These are phyloP conservation scores for Asterella californica DNA, from an alignment of 225 moss, liverwort and hornwort genomes.

Conservation along the genomic window DNA sequence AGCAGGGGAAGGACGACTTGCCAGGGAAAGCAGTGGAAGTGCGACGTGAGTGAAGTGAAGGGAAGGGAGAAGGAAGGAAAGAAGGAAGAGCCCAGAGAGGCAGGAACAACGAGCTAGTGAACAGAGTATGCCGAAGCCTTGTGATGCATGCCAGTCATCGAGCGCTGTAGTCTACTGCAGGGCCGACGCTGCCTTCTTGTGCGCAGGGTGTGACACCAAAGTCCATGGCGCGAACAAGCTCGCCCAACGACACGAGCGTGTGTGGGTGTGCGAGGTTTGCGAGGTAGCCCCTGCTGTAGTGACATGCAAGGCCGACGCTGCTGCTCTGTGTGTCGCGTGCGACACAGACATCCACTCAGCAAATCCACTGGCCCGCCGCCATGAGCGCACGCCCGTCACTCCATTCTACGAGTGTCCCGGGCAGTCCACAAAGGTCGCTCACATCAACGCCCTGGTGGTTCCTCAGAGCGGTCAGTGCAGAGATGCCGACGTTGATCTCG, in stretches of 20 bases:
- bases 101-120: constrained; percentile 7
- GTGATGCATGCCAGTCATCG: constrained; percentile 76
- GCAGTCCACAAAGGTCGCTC: constrained; percentile 32
- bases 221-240: constrained; percentile 92
- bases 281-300: constrained; percentile 84
- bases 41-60: neutral
- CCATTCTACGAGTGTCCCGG: constrained; percentile 57
- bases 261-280: constrained; percentile 92
- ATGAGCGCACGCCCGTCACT: constrained; percentile 76
- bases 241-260: constrained; percentile 85
- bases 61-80: neutral
- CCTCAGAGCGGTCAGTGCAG: constrained; percentile 21
- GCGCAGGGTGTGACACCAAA: constrained; percentile 67
- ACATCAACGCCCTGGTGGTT: constrained; percentile 26
- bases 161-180: constrained; percentile 83
- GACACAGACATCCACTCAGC: constrained; percentile 96
- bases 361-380: constrained; percentile 76
- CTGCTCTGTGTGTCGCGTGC: constrained; percentile 68
- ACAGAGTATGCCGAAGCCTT: constrained; percentile 88
- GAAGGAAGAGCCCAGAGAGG: neutral
- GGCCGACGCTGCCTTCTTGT: constrained; percentile 79
- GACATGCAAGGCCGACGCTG: constrained; percentile 91
- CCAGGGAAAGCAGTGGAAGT: neutral
- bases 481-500: constrained; percentile 35
- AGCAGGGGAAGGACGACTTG: neutral